Base-by-base conservation (phyloP, 2,329 filamentous ascomycete species). In the Dactylella cylindrospora region DNA sequence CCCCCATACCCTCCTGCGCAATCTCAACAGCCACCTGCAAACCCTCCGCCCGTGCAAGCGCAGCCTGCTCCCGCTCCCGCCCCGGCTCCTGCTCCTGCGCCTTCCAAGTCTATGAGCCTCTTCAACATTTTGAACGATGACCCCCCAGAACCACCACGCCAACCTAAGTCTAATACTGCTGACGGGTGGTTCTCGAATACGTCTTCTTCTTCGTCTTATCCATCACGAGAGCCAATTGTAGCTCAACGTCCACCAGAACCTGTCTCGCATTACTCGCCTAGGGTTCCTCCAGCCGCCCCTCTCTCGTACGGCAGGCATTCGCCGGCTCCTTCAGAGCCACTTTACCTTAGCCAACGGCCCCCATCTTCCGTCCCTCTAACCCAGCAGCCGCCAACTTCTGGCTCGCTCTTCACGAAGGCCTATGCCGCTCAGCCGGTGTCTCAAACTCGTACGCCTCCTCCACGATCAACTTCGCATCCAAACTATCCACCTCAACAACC, bases 401-500 rank as follows among this genome's bases (percentile, higher is more conserved):
- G 55, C 22, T 53, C 47, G 4, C 32, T 61, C 7, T 61, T 61
- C 32, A 47, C 52, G 25, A 61, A 61, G 32, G 44, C 47, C 2
- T 53, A 41, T n/a, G 44, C 22, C 29, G 28, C 43, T 22, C 55
- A 47, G 22, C 55, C 55, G 7, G 23, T n/a, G n/a, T n/a, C 47
- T 9, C 40, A 46, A 20, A 53, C 55, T 25, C 55, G 55, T 12
- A 61, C 55, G 10, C 55, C 55, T 29, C 55, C 55, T 15, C 55
- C 55, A 12, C 47, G 55, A 20, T 47, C 55, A 9, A 61, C 55
- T 13, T 61, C 55, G 9, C 55, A 61, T 22, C 47, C 55, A 17
- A 61, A 53, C 17, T 61, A 61, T 33, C 55, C 55, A 44, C 55
- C 55, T 15, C 55, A 61, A 19, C 55, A 61, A 47, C 55, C 55